phyloP scores from a whole-genome alignment of 495 filamentous ascomycete genomes.

The Lophiostoma macrostomum region DNA sequence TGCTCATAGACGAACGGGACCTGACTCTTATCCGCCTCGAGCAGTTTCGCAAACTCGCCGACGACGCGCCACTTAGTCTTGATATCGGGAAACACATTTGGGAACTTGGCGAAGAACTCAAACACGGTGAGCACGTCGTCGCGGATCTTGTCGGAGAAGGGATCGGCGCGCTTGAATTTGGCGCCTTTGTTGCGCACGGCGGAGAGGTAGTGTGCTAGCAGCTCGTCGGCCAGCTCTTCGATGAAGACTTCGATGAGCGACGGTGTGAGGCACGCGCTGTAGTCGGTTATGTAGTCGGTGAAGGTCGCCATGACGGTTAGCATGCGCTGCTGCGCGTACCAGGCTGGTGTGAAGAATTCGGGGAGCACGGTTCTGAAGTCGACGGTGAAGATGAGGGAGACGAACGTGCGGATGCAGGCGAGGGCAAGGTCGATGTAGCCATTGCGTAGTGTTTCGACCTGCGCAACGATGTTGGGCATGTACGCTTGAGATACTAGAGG shows the following conservation, averaged over 20 bases:
- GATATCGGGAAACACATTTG: slow-evolving; percentile 65
- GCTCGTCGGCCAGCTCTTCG: slow-evolving; percentile 86
- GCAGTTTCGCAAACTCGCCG: slow-evolving; percentile 70
- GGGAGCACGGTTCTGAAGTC: slow-evolving; percentile 79
- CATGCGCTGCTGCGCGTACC: slow-evolving; percentile 81
- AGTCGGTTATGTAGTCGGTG: slow-evolving; percentile 89
- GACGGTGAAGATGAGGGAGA: slow-evolving; percentile 74
- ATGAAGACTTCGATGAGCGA: slow-evolving; percentile 82
- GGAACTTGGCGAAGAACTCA: slow-evolving; percentile 59
- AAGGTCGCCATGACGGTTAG: slow-evolving; percentile 88
- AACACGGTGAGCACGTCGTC: slow-evolving; percentile 86
- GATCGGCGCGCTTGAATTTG: slow-evolving; percentile 80
- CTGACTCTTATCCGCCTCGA: slow-evolving; percentile 69
- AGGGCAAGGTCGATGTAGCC: slow-evolving; percentile 92
- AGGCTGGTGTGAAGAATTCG: slow-evolving; percentile 85
- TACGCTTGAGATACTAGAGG: slow-evolving; percentile 77
- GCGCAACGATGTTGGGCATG: slow-evolving; percentile 62
- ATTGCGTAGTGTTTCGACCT: slow-evolving; percentile 72
- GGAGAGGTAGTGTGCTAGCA: slow-evolving; percentile 81
- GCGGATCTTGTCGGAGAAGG: slow-evolving; percentile 83
- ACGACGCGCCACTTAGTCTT: slow-evolving; percentile 91
- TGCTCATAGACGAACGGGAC: slow-evolving; percentile 74
- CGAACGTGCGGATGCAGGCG: slow-evolving; percentile 83
- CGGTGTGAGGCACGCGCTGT: slow-evolving; percentile 73
- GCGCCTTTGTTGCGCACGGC: slow-evolving; percentile 84